Evolutionary conservation across 768 basidiomycete genomes (phyloP).

Genomic region (Suillus hirtellus): DNA sequence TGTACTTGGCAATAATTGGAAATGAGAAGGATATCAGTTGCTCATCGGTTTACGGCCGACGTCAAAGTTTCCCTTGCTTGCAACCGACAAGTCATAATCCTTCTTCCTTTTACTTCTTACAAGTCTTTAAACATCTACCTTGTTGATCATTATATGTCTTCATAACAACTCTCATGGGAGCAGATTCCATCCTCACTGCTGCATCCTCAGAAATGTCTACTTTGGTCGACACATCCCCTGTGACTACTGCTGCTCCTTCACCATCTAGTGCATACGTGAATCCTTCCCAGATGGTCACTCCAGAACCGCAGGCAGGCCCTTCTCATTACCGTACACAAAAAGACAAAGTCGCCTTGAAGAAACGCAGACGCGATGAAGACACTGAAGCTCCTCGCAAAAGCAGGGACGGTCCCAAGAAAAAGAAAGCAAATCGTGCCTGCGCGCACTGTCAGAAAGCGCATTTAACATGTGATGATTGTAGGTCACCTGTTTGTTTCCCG

Average conservation of each 20-base stretch:
- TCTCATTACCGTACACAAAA: conserved; percentile 29
- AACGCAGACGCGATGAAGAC: conserved; percentile 65
- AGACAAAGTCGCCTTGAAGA: conserved; percentile 42
- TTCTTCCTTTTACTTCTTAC: neutral
- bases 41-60: conserved; percentile 24
- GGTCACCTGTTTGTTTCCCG: conserved; percentile 34
- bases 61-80: conserved; percentile 15
- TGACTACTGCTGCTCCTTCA: conserved; percentile 17
- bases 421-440: conserved; percentile 93
- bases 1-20: neutral
- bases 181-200: conserved; percentile 7
- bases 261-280: conserved; percentile 38
- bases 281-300: conserved; percentile 40
- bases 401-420: conserved; percentile 85
- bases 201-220: conserved; percentile 14
- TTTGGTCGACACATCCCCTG: conserved; percentile 12
- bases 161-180: conserved; percentile 14
- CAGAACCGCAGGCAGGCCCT: conserved; percentile 39
- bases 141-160: conserved; percentile 15
- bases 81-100: neutral
- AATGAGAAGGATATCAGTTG: conserved; percentile 13
- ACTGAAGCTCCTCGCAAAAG: conserved; percentile 60
- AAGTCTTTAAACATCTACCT: neutral
- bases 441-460: conserved; percentile 97
- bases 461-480: conserved; percentile 97